phyloP scores from a whole-genome alignment of 1,284 basidiomycete genomes.

The Mycena citricolor region DNA sequence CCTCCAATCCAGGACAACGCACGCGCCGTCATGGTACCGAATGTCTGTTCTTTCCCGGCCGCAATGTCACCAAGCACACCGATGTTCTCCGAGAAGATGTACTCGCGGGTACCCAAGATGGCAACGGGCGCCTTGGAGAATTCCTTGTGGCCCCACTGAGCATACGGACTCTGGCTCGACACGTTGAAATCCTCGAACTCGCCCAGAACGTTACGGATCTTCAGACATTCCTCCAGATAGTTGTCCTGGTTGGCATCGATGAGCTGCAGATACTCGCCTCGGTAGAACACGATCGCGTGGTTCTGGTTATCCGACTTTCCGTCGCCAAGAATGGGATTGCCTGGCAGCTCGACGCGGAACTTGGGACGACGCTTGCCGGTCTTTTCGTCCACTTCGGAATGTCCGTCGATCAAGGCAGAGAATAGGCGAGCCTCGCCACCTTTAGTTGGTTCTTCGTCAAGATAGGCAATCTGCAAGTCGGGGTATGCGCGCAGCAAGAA shows the following conservation, averaged over 20 bases:
- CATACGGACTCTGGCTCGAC: constrained; percentile 93
- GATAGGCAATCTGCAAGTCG: constrained; percentile 96
- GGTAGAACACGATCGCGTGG: constrained; percentile 98
- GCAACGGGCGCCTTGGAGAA: constrained; percentile 92
- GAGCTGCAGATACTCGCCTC: constrained; percentile 97
- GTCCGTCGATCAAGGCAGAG: constrained; percentile 95
- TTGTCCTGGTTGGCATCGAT: constrained; percentile 99
- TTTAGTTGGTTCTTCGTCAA: constrained; percentile 95
- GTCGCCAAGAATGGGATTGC: constrained; percentile 99
- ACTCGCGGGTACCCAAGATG: constrained; percentile 98
- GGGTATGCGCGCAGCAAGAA: constrained; percentile 98
- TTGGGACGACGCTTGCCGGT: constrained; percentile 94
- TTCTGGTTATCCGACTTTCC: constrained; percentile 99
- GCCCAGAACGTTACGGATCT: constrained; percentile 96
- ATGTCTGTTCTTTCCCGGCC: constrained; percentile 99
- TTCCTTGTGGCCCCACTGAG: constrained; percentile 89
- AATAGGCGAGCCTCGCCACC: constrained; percentile 90
- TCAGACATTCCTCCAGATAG: constrained; percentile 98
- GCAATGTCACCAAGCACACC: constrained; percentile 99
- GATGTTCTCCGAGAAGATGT: constrained; percentile 99
- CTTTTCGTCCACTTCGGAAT: constrained; percentile 91
- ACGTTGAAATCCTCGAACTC: constrained; percentile 97
- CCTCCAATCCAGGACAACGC: constrained; percentile 97
- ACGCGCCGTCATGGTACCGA: constrained; percentile 97
- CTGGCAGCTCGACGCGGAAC: constrained; percentile 96